Percentiles rank a stretch among this genome's conserved stretches.
Conservation (phyloP, 2,329 filamentous ascomycete species). For the Fusarium pilosicola region DNA sequence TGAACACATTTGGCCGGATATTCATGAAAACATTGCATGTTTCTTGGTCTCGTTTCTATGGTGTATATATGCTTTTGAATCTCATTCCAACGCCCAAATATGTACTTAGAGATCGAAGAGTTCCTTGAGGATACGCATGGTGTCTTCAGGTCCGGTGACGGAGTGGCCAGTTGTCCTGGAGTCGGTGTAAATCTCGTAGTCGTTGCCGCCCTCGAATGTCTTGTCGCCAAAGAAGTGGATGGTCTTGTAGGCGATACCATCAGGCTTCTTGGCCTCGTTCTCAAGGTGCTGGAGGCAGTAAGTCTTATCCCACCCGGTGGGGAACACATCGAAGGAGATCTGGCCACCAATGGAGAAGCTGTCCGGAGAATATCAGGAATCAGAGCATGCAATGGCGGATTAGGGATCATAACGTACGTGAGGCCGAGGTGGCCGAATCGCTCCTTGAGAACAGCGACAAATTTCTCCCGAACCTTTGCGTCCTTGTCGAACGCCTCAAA, state of each 20-base stretch:
- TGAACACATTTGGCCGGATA: neutral
- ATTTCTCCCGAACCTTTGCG: conserved; percentile 78
- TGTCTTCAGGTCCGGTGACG: conserved; percentile 85
- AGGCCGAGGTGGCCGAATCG: conserved; percentile 85
- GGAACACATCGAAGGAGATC: conserved; percentile 99
- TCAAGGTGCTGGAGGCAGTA: conserved; percentile 93
- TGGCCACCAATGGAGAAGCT: conserved; percentile 96
- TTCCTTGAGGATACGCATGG: conserved; percentile 81
- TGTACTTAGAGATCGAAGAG: conserved; percentile 72
- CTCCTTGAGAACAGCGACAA: conserved; percentile 81
- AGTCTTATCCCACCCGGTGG: conserved; percentile 97
- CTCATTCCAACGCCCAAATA: neutral
- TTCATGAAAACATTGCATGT: conserved; percentile 11
- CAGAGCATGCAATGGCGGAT: neutral
- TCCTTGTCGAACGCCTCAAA: conserved; percentile 84
- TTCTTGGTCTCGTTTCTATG: conserved; percentile 32
- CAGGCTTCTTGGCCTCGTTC: conserved; percentile 75
- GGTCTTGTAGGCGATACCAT: conserved; percentile 80
- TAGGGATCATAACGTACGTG: conserved; percentile 68
- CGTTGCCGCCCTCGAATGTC: conserved; percentile 89
- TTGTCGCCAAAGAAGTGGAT: conserved; percentile 99
- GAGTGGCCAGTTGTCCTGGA: conserved; percentile 84
- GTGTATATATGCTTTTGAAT: conserved; percentile 24
- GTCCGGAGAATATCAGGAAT: conserved; percentile 8
- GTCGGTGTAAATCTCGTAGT: conserved; percentile 93